Percentiles rank a stretch among this genome's conserved stretches.
Conservation (phyloP, 148 eudicot genomes). For the Silene uniflora region DNA sequence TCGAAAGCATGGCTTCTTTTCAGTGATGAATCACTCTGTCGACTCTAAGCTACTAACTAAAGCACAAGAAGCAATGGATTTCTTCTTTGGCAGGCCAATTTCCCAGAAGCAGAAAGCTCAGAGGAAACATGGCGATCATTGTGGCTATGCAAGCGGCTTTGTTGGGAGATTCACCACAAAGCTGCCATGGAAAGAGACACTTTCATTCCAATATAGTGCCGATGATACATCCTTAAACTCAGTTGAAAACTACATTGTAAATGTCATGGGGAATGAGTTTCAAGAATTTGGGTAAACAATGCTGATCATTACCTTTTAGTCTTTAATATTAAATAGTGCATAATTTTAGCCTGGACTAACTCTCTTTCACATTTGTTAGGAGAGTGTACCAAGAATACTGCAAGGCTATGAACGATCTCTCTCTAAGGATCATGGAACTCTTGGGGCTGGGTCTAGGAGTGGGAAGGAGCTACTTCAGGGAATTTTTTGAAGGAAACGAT, state of each 20-base stretch:
- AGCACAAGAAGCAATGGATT: slow-evolving; percentile 36
- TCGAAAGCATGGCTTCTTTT: slow-evolving; percentile 47
- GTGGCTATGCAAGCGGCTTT: slow-evolving; percentile 66
- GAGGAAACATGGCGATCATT: slow-evolving; percentile 44
- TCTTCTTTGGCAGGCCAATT: slow-evolving; percentile 42
- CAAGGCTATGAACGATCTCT: slow-evolving; percentile 51
- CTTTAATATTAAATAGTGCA: not conserved
- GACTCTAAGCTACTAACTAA: slow-evolving; percentile 33
- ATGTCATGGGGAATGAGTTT: slow-evolving; percentile 38
- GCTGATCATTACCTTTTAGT: not conserved
- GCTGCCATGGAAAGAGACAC: slow-evolving; percentile 77
- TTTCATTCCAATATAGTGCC: slow-evolving; percentile 41
- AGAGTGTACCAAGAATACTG: slow-evolving; percentile 49
- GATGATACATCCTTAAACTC: slow-evolving; percentile 25
- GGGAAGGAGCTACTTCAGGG: slow-evolving; percentile 38
- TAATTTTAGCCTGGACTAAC: not conserved
- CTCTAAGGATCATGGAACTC: slow-evolving; percentile 56
- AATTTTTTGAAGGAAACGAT: slow-evolving; percentile 45
- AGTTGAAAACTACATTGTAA: slow-evolving; percentile 37
- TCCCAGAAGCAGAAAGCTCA: slow-evolving; percentile 42
- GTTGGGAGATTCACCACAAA: slow-evolving; percentile 54
- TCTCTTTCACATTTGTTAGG: slow-evolving; percentile 25
- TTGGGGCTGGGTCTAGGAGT: slow-evolving; percentile 52
- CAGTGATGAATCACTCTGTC: slow-evolving; percentile 40
- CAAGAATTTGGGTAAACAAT: slow-evolving; percentile 41